Evolutionary conservation across 805 yeast species (phyloP).

Genomic region (Ogataea polymorpha): DNA sequence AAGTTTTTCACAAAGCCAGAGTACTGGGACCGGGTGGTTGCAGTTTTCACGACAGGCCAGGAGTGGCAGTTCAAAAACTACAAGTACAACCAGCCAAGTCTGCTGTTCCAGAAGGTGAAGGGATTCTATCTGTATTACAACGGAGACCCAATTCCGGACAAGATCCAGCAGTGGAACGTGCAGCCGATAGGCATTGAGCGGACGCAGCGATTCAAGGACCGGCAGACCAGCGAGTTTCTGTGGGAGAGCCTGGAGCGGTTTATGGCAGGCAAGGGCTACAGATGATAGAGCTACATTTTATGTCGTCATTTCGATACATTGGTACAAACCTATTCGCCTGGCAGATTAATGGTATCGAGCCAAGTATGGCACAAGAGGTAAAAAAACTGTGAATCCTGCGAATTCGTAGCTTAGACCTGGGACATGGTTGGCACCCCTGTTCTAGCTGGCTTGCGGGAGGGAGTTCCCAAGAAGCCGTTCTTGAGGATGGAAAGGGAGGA

Average conservation of each 20-base stretch:
- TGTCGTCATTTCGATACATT: constrained; percentile 9
- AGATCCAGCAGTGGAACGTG: constrained; percentile 86
- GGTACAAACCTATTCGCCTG: constrained; percentile 8
- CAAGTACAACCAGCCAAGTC: constrained; percentile 76
- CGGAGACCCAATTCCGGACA: constrained; percentile 76
- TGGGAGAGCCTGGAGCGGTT: constrained; percentile 83
- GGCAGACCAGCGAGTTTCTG: constrained; percentile 77
- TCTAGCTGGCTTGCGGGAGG: constrained; percentile 52
- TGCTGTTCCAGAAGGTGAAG: constrained; percentile 74
- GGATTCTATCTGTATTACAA: constrained; percentile 78
- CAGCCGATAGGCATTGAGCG: constrained; percentile 75
- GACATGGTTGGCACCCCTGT: constrained; percentile 90
- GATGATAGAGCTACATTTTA: constrained; percentile 15
- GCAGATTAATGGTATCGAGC: constrained; percentile 8
- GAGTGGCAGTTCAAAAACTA: constrained; percentile 93
- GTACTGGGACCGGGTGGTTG: constrained; percentile 96
- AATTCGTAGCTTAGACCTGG: constrained; percentile 51
- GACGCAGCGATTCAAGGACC: constrained; percentile 79
- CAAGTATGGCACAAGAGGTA: constrained; percentile 3
- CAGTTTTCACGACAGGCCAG: constrained; percentile 95
- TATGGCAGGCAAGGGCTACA: constrained; percentile 64
- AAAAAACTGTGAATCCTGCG: constrained; percentile 25
- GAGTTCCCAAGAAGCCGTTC: constrained; percentile 56
- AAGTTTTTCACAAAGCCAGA: constrained; percentile 88
- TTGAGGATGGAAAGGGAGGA: constrained; percentile 49